Percentiles rank a stretch among this genome's conserved stretches.
Conservation (phyloP, 192 early-diverging fungal species). For the Coemansia sp. region DNA sequence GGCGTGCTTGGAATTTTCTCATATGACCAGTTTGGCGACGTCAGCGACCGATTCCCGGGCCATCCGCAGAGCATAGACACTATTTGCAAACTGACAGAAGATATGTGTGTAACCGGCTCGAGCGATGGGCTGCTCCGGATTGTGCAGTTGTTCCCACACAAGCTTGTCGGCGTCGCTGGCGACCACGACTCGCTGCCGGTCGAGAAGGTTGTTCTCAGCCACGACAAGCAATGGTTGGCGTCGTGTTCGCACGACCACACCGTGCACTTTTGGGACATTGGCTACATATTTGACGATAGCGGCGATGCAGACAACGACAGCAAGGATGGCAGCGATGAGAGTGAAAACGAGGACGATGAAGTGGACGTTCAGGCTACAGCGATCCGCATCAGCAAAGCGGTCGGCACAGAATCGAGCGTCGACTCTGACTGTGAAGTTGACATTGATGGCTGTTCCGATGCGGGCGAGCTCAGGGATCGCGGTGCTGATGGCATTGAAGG, state of each 20-base stretch:
- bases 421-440: conserved; percentile 41
- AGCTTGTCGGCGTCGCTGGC: conserved; percentile 83
- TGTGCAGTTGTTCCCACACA: conserved; percentile 88
- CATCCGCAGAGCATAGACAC: conserved; percentile 91
- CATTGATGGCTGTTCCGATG: conserved; percentile 43
- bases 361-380: conserved; percentile 44
- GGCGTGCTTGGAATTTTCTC: conserved; percentile 86
- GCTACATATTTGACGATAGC: conserved; percentile 58
- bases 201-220: conserved; percentile 71
- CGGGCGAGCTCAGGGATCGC: conserved; percentile 22
- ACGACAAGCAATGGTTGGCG: conserved; percentile 73
- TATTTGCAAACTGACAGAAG: conserved; percentile 79
- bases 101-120: conserved; percentile 83
- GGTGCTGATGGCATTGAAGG: neutral
- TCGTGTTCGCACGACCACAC: conserved; percentile 84
- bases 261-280: conserved; percentile 87
- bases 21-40: conserved; percentile 91
- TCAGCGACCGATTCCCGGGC: conserved; percentile 89
- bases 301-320: conserved; percentile 50
- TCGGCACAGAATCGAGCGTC: conserved; percentile 11
- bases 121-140: conserved; percentile 88
- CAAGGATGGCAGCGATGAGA: conserved; percentile 37
- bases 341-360: conserved; percentile 1
- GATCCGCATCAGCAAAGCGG: conserved; percentile 44
- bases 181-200: conserved; percentile 90